Evolutionary conservation across 2,329 filamentous ascomycete species (phyloP), one percentile per base, ranked within the genome.

Genomic region (Niveomyces coronatus): DNA sequence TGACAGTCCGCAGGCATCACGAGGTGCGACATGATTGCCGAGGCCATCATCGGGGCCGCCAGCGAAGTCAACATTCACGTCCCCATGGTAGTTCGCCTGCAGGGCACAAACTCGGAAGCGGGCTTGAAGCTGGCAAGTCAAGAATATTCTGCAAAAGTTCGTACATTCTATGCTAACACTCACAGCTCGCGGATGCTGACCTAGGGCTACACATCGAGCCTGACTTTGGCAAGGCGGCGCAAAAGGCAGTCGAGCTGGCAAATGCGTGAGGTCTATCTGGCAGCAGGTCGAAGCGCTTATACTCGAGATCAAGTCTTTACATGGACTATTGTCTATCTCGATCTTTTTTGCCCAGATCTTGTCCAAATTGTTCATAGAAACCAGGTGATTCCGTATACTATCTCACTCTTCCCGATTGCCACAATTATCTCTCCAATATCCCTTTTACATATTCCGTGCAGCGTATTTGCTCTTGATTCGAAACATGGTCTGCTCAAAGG

Each of bases 21-120:
- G 2, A 57, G 59, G 24, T 68, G 66, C 22, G 65, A 68, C 42
- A 70, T 70, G 67, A 67, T 71, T 45, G 67, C 67, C 9, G 60
- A 67, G 46, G 64, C 65, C 8, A 67, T 70, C 37, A 55, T 70
- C 15, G 56, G 55, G 1, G 66, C 66, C 2, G 59, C 59, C 3
- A 48, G 44, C 5, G 49, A 62, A 17, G 49, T 63, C 19, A 59
- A 57, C 0, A 53, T 67, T 18, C 48, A 48, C 3, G 52, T 68
- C 4, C 66, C 65, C 0, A 56, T 69, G 15, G 64, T 70, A 0
- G 62, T 67, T 13, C 53, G 67, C 7, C 47, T 70, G 2, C 66
- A 70, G 41, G 67, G 67, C 1, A 70, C 66, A 3, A 69, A 69
- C 39, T 58, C 58, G 0, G 56, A 60, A 3, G 46, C 56, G 15